These are phyloP conservation scores for Moniliella sp. DNA, from an alignment of 1,284 basidiomycete species.

Conservation along the genomic window DNA sequence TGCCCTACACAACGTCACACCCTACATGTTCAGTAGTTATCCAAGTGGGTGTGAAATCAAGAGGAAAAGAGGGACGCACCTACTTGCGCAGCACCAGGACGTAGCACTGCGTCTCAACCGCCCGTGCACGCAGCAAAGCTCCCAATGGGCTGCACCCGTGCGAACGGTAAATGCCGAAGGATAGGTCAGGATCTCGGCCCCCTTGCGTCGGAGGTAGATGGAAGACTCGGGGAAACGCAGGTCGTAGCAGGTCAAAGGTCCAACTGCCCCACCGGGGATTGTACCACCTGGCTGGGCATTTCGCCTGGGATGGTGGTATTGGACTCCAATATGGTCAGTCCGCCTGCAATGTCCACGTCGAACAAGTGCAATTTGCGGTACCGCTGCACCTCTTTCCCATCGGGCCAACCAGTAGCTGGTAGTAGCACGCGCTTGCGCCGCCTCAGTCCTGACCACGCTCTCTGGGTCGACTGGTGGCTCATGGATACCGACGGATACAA, in stretches of 20 bases:
- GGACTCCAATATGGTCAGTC: slow-evolving; percentile 24
- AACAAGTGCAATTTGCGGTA: slow-evolving; percentile 41
- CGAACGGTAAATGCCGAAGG: slow-evolving; percentile 39
- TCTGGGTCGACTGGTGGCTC: slow-evolving; percentile 7
- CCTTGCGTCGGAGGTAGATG: slow-evolving; percentile 34
- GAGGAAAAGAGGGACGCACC: too few relatives aligned
- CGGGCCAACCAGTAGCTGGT: too few relatives aligned
- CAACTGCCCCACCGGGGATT: slow-evolving; percentile 35
- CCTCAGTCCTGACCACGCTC: too few relatives aligned
- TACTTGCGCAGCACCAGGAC: slow-evolving; percentile 34
- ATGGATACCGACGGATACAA: slow-evolving; percentile 24
- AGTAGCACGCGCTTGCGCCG: too few relatives aligned
- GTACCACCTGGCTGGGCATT: slow-evolving; percentile 26
- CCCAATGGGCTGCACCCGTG: slow-evolving; percentile 34
- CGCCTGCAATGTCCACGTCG: slow-evolving; percentile 37
- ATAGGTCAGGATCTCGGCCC: slow-evolving; percentile 38
- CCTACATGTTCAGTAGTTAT: too few relatives aligned
- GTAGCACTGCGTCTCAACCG: slow-evolving; percentile 36
- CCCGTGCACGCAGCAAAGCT: slow-evolving; percentile 30
- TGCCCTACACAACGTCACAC: neutral
- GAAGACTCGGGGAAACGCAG: slow-evolving; percentile 39
- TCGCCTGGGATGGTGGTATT: slow-evolving; percentile 35
- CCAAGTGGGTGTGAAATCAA: too few relatives aligned
- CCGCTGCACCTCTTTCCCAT: slow-evolving; percentile 33
- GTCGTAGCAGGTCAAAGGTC: slow-evolving; percentile 42